Percentiles rank a stretch among this genome's conserved stretches.
Evolutionary conservation across 225 moss, liverwort and hornwort species (phyloP).

Genomic region (Marchantia paleacea): DNA sequence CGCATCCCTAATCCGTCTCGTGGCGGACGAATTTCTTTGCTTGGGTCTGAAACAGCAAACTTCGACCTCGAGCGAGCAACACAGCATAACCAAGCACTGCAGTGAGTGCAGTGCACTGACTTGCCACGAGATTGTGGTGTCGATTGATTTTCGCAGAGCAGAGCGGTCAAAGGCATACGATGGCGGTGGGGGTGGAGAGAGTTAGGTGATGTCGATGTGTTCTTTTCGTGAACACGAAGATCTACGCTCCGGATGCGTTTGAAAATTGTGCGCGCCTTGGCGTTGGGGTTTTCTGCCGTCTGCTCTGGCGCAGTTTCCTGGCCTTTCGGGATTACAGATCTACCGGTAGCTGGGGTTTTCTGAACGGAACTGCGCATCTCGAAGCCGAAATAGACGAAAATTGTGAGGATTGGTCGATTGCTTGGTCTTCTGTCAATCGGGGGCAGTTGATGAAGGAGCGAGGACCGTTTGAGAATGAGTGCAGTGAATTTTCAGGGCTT

Average conservation of each 20-base stretch:
- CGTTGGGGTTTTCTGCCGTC: not conserved
- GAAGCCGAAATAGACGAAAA: not conserved
- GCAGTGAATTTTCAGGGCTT: not conserved
- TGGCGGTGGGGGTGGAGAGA: no score
- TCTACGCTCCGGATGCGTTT: not conserved
- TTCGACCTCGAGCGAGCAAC: not conserved
- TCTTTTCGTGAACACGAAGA: not conserved
- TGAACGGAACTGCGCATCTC: not conserved
- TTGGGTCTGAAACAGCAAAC: not conserved
- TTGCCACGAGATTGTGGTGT: not conserved
- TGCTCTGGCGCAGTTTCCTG: not conserved
- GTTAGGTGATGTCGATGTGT: not conserved
- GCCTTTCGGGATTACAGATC: not conserved
- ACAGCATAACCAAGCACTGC: not conserved
- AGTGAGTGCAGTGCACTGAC: not conserved
- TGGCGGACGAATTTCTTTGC: not conserved
- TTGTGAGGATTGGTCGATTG: not conserved
- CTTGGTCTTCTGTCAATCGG: not conserved
- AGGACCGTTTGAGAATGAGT: not conserved
- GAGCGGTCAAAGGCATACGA: no score
- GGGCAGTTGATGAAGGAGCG: no score
- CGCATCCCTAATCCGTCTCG: constrained; percentile 8
- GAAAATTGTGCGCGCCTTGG: not conserved
- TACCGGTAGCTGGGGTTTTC: not conserved
- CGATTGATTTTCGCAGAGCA: not conserved